Evolutionary conservation across 768 basidiomycete species (phyloP), one percentile per base, ranked within the genome.

Genomic region (Pholiota molesta): DNA sequence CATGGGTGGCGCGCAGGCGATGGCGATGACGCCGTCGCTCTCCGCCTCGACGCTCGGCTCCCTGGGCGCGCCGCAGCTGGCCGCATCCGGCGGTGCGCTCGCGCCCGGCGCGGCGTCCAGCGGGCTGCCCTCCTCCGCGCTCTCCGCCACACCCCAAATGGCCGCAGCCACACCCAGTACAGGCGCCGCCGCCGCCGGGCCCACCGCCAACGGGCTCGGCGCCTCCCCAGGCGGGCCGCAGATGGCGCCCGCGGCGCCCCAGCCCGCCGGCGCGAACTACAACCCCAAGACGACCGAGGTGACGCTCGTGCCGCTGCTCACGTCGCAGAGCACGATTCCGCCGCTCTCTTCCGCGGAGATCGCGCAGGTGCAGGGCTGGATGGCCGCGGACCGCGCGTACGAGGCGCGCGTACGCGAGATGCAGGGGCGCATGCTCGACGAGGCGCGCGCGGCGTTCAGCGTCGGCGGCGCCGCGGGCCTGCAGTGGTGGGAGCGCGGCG

Each of bases 201-300:
- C 54, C 56, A 17, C 39, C 44, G 37, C 62, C 33, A 62, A 33
- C 44, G 39, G 45, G 59, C 17, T 37, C 66, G 51, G 23, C 66
- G 28, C 42, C 65, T 49, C 42, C 19, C 16, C 42, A 44, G 11
- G 35, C 42, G n/a, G 16, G 7, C n/a, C n/a, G 1, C 42, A 17
- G 16, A 44, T 44, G 42, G 42, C 42, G 31, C 31, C 28, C 14
- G 14, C 56, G 21, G 76, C 81, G n/a, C 77, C 84, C 2, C 75
- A 81, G 8, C 75, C 82, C 14, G 66, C 81, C 7, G 76, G 75
- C 54, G 77, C 80, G 42, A 71, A 73, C 21, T 78, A 87, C 58
- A 86, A 86, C 72, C 83, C 82, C 16, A 75, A 78, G 33, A 81
- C 85, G 19, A 91, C 90, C 8, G 78, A 79, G 19, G 79, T 92